Base-by-base conservation (phyloP, 208 protist species). In the Phytomonas sp. region DNA sequence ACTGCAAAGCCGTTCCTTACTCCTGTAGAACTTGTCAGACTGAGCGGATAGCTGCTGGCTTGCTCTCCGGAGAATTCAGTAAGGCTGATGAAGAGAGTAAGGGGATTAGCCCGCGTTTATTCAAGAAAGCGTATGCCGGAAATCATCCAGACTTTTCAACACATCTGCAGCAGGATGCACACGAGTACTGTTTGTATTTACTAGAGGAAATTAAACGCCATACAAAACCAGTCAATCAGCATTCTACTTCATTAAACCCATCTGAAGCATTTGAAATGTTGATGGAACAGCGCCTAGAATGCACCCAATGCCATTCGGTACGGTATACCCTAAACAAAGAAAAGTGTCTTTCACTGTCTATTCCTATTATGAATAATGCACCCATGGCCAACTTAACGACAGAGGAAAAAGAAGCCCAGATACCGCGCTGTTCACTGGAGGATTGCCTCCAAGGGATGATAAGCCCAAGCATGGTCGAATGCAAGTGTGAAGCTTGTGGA, bases 61-160 rank as follows among this genome's bases (percentile, higher is more conserved):
- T 99, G 4, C 75, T 94, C 10, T 95, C 85, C 12, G 98, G 98
- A 19, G 75, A 89, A 32, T 98, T 98, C 81, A 94, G 94, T 45
- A 61, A 77, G n/a, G 69, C 79, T 29, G 88, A 77, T 29, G 49
- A 66, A 12, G 75, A 71, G 37, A 73, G 80, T 23, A 70, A 63
- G 40, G 91, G 94, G 66, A 90, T 99, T 45, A 74, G 73, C 26
- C 96, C 96, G 30, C 80, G 86, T 26, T 94, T 92, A 66, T 98
- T 99, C 74, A 99, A 99, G 82, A 85, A 71, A 33, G 84, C 98
- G n/a, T 92, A 98, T 63, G 94, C 92, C 29, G 74, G 88, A 30
- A 78, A 78, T 31, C 97, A 99, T 77, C 75, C 91, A n/a, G 97
- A 98, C 67, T 99, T 99, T 67, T 91, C 84, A 45, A 98, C 91